Conservation (phyloP, 768 basidiomycete species). For the Termitomyces sp. region DNA sequence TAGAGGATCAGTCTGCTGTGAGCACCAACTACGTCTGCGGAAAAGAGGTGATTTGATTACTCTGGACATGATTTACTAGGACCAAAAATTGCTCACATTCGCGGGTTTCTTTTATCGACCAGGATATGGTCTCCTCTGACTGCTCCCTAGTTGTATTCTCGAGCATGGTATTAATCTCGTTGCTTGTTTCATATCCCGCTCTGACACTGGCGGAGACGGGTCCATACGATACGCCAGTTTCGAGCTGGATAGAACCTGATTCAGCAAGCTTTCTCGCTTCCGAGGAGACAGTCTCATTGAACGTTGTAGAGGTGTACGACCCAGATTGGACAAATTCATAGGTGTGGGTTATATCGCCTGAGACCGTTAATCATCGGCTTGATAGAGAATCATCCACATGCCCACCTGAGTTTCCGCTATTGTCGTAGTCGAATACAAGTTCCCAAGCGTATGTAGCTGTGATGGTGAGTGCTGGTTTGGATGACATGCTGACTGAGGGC, state of each 20-base stretch:
- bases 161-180: not conserved
- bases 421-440: constrained; percentile 3
- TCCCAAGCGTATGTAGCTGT: not conserved
- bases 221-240: constrained; percentile 3
- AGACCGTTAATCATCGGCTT: not conserved
- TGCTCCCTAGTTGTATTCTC: not conserved
- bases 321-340: not conserved
- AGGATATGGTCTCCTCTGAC: not conserved
- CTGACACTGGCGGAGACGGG: not conserved
- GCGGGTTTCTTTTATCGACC: not conserved
- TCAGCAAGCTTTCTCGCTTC: not conserved
- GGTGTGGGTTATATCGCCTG: not conserved
- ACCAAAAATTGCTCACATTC: not conserved
- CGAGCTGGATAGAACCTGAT: not conserved
- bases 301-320: not conserved
- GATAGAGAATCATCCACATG: not conserved
- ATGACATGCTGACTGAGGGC: not conserved
- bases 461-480: not conserved
- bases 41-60: not conserved
- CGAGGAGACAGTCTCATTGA: not conserved
- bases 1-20: not conserved
- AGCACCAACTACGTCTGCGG: not conserved
- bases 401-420: not conserved
- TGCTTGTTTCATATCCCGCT: not conserved
- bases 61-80: not conserved